Base-by-base conservation (phyloP, 495 filamentous ascomycete species). In the Annulohypoxylon maeteangense region DNA sequence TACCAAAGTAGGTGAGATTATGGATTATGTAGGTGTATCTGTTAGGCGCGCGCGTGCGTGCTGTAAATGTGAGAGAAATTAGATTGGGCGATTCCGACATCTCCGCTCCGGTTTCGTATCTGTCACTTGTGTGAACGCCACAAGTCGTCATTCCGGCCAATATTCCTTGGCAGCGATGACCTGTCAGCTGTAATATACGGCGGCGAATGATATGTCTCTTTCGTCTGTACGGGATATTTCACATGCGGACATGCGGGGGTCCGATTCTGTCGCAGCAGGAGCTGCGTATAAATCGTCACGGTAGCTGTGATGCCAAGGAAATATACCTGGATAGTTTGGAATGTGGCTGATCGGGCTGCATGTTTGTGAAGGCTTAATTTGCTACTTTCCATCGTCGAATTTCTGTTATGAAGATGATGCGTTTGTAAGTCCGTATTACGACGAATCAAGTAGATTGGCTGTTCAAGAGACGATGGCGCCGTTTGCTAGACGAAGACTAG, bases 301-400 rank as follows among this genome's bases (percentile, higher is more conserved):
- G 31, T 54, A 42, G 59, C 59, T 45, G 57, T 42, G 38, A 59
- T 48, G 58, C 58, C 58, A 64, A 64, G 69, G 47, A 72, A 72
- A 8, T n/a, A 29, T 25, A 22, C 22, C 32, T 20, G 20, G 40
- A 16, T 44, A 18, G 4, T 20, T 67, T 44, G 51, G 57, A 42
- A 32, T 44, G 44, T 60, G 59, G 53, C 64, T 60, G 54, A 42
- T 51, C 25, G 53, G 51, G 18, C 44, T 36, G 47, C 59, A 53
- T 65, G 22, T 60, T 68, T n/a, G 29, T 20, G 7, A 27, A 27
- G 25, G 53, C 45, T 50, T 50, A 23, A 34, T 44, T 47, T 34
- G 40, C 12, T 47, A 53, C 34, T 66, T 31, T 51, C 32, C 22
- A 45, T 40, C 40, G 54, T 58, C 44, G 40, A 50, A 32, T 50